Percentiles rank a stretch among this genome's conserved stretches.
phyloP scores from a whole-genome alignment of 805 yeast genomes.

The Starmerella stellata region DNA sequence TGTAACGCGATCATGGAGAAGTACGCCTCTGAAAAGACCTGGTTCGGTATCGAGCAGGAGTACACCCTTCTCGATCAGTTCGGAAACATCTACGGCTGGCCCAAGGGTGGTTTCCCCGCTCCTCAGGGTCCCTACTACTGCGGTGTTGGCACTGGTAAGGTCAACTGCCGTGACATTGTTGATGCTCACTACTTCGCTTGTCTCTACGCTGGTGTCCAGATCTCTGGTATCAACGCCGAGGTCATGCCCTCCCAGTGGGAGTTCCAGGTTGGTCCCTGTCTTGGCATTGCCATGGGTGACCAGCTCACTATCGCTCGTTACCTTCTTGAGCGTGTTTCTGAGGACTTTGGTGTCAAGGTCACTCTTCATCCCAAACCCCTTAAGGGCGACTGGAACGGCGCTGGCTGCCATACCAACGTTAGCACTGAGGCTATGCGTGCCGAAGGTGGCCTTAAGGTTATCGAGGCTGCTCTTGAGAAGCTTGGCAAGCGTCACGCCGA shows the following conservation, averaged over 20 bases:
- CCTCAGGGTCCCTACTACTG: conserved; percentile 99
- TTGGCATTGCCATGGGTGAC: conserved; percentile 92
- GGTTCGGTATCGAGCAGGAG: conserved; percentile 99
- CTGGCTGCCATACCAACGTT: conserved; percentile 99
- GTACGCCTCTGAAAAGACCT: conserved; percentile 62
- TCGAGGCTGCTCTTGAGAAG: conserved; percentile 83
- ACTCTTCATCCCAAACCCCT: conserved; percentile 99
- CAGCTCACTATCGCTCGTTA: conserved; percentile 93
- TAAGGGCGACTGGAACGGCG: conserved; percentile 99
- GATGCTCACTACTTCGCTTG: conserved; percentile 99
- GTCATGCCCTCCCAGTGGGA: conserved; percentile 99
- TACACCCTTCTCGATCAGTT: conserved; percentile 87
- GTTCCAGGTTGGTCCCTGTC: conserved; percentile 98
- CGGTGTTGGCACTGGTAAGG: conserved; percentile 99
- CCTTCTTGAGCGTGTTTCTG: conserved; percentile 83
- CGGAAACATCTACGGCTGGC: conserved; percentile 93
- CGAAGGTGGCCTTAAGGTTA: conserved; percentile 90
- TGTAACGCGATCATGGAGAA: conserved; percentile 90
- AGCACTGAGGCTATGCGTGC: conserved; percentile 81
- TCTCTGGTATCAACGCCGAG: conserved; percentile 97
- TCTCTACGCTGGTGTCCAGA: conserved; percentile 72
- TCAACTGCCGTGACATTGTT: conserved; percentile 90
- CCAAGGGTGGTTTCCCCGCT: conserved; percentile 98
- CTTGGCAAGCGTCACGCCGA: conserved; percentile 91
- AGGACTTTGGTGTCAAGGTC: conserved; percentile 96